These are phyloP conservation scores for Aaosphaeria pasadenensis DNA, from an alignment of 2,329 filamentous ascomycete species.

Conservation along the genomic window DNA sequence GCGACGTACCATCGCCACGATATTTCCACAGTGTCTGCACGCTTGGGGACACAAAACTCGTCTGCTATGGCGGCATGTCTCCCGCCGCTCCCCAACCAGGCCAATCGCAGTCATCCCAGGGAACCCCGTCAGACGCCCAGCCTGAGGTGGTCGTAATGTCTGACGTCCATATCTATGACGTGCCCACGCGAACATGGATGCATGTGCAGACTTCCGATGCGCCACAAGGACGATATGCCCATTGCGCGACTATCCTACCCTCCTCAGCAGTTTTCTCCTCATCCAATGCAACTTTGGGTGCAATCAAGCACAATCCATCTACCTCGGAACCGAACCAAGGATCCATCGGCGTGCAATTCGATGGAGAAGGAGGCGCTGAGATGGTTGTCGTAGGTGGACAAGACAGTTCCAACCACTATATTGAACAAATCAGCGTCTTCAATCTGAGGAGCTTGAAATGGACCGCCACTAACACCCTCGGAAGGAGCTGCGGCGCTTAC, in stretches of 20 bases:
- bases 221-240: constrained; percentile 92
- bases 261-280: constrained; percentile 87
- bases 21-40: constrained; percentile 98
- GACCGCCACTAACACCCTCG: constrained; percentile 83
- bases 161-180: constrained; percentile 94
- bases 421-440: constrained; percentile 98
- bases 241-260: constrained; percentile 89
- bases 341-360: constrained; percentile 80
- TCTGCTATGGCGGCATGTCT: constrained; percentile 98
- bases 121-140: constrained; percentile 58
- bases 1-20: constrained; percentile 83
- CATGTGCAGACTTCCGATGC: constrained; percentile 76
- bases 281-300: constrained; percentile 76
- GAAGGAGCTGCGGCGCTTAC: constrained; percentile 93
- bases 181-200: constrained; percentile 78
- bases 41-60: constrained; percentile 90
- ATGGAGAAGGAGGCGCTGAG: constrained; percentile 88
- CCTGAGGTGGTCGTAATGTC: constrained; percentile 96
- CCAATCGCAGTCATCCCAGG: constrained; percentile 33
- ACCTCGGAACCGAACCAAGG: constrained; percentile 83
- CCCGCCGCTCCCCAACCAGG: constrained; percentile 56
- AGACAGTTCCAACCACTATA: constrained; percentile 97
- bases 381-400: constrained; percentile 98
- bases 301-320: constrained; percentile 84
- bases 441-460: constrained; percentile 93